Evolutionary conservation across 2,329 filamentous ascomycete genomes (phyloP), one percentile per base, ranked within the genome.

Genomic region (Fusarium pilosicola): DNA sequence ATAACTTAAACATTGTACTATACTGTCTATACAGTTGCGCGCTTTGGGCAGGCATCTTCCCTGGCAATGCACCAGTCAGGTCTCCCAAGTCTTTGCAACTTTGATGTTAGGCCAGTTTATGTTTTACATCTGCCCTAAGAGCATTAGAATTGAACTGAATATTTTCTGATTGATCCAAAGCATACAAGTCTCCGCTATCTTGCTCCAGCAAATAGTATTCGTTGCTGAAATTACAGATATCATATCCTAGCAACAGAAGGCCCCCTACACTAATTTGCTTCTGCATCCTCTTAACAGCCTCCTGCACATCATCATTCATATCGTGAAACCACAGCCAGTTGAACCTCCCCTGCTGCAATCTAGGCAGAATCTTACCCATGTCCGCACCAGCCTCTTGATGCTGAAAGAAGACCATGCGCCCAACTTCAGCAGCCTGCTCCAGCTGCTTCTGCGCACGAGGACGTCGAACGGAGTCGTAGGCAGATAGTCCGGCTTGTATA

Each of bases 251-350:
- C 46, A 49, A 30, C 20, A n/a, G 46, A n/a, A 32, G 26, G 28
- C 0, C 14, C 20, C 28, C 46, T 32, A n/a, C 14, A 17, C 14
- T 9, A 17, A n/a, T n/a, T 3, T n/a, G 28, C 46, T 49, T 49
- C 6, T 34, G 45, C 57, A 60, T 60, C 7, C 36, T 41, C 20
- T 24, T 41, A 0, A 41, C n/a, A 9, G 46, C 57, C 12, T 60
- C 57, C 22, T 60, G 28, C 2, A 8, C 26, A 26, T 60, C 45
- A 34, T 60, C 45, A 2, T 60, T 32, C 28, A 26, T 54, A 15
- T 60, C 45, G 18, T 60, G 57, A 13, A 60, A 42, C 45, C 45
- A 34, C 17, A 60, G 8, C 57, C 18, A 60, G 5, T 60, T 54
- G 9, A 60, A 52, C 12, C 45, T 18, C 12, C 57, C 36, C 3